A percentile compares a stretch with the other conserved stretches of the same genome.
These are phyloP conservation scores for Tilletia indica DNA, from an alignment of 1,284 basidiomycete genomes.

Conservation along the genomic window DNA sequence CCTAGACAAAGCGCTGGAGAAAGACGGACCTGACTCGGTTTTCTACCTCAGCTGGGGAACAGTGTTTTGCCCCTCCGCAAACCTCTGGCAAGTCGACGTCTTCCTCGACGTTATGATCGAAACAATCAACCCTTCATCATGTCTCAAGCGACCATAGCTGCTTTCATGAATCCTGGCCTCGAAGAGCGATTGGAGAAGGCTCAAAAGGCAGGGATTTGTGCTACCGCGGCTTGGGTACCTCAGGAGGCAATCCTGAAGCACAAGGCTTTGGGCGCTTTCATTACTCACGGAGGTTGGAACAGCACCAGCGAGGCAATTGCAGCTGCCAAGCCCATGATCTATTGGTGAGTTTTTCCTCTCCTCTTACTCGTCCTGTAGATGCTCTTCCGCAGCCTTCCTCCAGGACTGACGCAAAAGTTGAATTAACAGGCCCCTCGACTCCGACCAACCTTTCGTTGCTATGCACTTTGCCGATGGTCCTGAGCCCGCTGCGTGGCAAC, in stretches of 20 bases:
- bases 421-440: not conserved
- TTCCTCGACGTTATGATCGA: slow-evolving; percentile 7
- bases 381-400: no score
- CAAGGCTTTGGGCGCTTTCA: not conserved
- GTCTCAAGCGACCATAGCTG: not conserved
- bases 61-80: not conserved
- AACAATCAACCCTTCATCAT: slow-evolving; percentile 5
- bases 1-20: not conserved
- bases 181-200: not conserved
- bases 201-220: not conserved
- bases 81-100: not conserved
- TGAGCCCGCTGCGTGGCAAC: not conserved
- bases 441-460: slow-evolving; percentile 3
- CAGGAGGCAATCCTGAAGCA: not conserved
- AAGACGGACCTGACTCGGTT: not conserved
- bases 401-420: no score
- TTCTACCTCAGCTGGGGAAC: not conserved
- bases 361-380: no score
- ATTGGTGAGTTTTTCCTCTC: not conserved
- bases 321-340: not conserved
- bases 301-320: not conserved
- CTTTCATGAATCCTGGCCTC: not conserved
- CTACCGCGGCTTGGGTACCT: not conserved
- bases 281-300: slow-evolving; percentile 14
- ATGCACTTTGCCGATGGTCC: not conserved